Evolutionary conservation across 176 grass and related monocot genomes (phyloP), one percentile per base, ranked within the genome.

Genomic region (Carex littledalei): DNA sequence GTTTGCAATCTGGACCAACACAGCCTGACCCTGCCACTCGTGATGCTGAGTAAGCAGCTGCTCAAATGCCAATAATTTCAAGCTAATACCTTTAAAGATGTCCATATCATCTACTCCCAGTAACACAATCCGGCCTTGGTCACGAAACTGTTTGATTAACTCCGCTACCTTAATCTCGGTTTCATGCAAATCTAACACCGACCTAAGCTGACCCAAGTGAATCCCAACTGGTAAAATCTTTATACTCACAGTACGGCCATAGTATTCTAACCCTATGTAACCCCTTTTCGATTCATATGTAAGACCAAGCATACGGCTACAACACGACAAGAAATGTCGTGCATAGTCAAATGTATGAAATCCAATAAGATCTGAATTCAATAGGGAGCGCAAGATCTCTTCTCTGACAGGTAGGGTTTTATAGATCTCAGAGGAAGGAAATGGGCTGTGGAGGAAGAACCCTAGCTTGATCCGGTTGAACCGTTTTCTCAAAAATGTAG

Each of bases 271-370:
- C 0, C 89, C 89, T 66, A 94, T 97, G 86, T 94, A 97, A 65
- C 95, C 95, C 76, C 95, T 84, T 85, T 93, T 94, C 0, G 95
- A 97, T 82, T 94, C 91, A 1, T 97, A 97, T 67, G 90, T 93
- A 9, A 97, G 55, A 4, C 95, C 94, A 14, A 97, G 94, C 92
- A 97, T 97, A 66, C 94, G 80, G 86, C 94, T 92, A 55, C 94
- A 97, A 84, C 94, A 97, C 0, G 94, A 94, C 54, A 97, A 82
- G 89, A 97, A 97, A 84, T 97, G 92, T 11, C 94, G 88, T 3
- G 94, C 94, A 71, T 97, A 97, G 63, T 97, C 92, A 49, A 97
- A 97, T 22, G 94, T 97, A 80, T 97, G 94, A 87, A 97, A 97
- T 3, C 94, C 94, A 67, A 97, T 94, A 55, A 97, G 74, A 84